Percentiles rank a stretch among this genome's conserved stretches.
Evolutionary conservation across 2,329 filamentous ascomycete species (phyloP).

Genomic region (Phyllosticta capitalensis): DNA sequence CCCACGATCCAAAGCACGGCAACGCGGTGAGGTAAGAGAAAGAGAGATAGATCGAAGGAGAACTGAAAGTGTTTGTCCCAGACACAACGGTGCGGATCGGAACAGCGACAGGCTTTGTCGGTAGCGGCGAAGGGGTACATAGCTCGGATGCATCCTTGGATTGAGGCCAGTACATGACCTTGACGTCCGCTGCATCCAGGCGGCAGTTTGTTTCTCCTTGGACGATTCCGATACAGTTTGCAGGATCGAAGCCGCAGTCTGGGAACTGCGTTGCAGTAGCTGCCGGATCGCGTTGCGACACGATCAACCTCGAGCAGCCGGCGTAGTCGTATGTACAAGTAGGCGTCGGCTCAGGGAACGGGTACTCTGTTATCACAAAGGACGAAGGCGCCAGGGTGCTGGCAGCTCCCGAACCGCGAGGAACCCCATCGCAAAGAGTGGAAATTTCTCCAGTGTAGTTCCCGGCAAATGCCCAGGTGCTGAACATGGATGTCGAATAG

Average conservation of each 20-base stretch:
- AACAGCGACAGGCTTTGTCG: neutral
- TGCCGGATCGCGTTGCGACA: neutral
- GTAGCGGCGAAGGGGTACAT: neutral
- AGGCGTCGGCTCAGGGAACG: neutral
- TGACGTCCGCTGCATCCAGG: slow-evolving; percentile 6
- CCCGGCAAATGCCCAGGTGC: neutral
- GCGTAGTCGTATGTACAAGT: slow-evolving; percentile 8
- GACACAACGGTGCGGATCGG: neutral
- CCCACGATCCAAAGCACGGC: slow-evolving; percentile 1
- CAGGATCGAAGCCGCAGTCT: neutral
- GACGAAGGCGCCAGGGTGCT: neutral
- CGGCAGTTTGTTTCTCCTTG: neutral
- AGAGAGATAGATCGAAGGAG: slow-evolving; percentile 4
- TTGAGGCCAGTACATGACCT: slow-evolving; percentile 7
- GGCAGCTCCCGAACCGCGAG: neutral
- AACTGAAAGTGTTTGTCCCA: slow-evolving; percentile 1
- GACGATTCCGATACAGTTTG: neutral
- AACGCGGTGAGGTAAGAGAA: neutral
- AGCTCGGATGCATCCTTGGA: neutral
- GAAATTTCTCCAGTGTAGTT: slow-evolving; percentile 7
- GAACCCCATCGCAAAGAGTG: slow-evolving; percentile 5
- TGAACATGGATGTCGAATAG: neutral
- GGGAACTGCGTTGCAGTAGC: neutral
- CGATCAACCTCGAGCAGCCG: slow-evolving; percentile 3
- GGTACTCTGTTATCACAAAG: neutral